These are phyloP conservation scores for Phytophthora quininea DNA, from an alignment of 352 stramenopile genomes.

Conservation along the genomic window DNA sequence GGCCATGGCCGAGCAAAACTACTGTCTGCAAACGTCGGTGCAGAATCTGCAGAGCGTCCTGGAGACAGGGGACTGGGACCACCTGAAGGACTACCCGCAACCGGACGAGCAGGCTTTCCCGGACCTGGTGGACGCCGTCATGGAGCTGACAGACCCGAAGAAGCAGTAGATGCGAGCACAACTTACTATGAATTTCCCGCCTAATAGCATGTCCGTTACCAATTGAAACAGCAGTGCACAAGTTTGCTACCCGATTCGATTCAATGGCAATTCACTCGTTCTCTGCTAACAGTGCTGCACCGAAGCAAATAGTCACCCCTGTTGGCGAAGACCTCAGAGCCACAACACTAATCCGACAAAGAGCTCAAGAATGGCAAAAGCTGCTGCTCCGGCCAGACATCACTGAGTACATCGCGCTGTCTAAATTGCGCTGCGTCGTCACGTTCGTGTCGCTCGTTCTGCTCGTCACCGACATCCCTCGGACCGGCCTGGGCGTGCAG, in stretches of 20 bases:
- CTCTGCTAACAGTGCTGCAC: too few species aligned
- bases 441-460: too few species aligned
- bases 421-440: too few species aligned
- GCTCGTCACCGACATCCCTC: too few species aligned
- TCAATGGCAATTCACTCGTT: too few species aligned
- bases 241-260: too few species aligned
- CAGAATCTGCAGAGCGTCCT: slow-evolving; percentile 44
- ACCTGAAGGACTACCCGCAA: slow-evolving; percentile 59
- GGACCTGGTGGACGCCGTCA: slow-evolving; percentile 60
- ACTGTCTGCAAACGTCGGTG: slow-evolving; percentile 63
- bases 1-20: slow-evolving; percentile 84
- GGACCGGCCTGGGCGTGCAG: too few species aligned
- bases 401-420: too few species aligned
- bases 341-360: background rate
- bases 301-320: background rate
- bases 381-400: slow-evolving; percentile 1
- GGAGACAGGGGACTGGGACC: slow-evolving; percentile 40
- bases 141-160: slow-evolving; percentile 33
- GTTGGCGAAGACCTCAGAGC: background rate
- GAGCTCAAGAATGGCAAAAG: slow-evolving; percentile 13
- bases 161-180: slow-evolving; percentile 15
- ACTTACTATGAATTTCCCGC: too few species aligned
- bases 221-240: too few species aligned
- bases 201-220: too few species aligned
- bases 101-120: slow-evolving; percentile 73